Percentiles rank a stretch among this genome's conserved stretches.
Evolutionary conservation across 257 asterid genomes (phyloP).

Genomic region (Jacaranda mimosifolia): DNA sequence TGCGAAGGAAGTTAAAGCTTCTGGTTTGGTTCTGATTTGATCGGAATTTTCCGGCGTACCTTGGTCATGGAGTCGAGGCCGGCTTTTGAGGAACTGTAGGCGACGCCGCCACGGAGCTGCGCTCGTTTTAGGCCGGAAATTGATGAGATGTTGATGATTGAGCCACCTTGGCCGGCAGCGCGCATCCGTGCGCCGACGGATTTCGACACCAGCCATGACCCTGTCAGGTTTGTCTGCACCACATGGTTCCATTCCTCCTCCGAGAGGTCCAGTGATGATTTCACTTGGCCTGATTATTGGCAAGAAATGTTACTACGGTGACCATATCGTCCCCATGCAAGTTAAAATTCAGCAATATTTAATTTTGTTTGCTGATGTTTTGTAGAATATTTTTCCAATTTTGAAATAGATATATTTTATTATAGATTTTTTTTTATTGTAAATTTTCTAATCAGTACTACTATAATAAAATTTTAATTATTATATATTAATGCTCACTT

Average conservation of each 20-base stretch:
- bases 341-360: too few species aligned
- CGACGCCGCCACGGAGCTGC: not conserved
- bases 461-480: too few species aligned
- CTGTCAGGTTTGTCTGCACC: constrained; percentile 33
- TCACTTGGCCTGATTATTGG: constrained; percentile 21
- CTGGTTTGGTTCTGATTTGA: too few species aligned
- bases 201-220: constrained; percentile 39
- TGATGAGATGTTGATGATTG: constrained; percentile 37
- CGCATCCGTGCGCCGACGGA: constrained; percentile 28
- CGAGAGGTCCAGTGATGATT: not conserved
- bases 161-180: constrained; percentile 21
- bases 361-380: too few species aligned
- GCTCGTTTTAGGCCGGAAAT: constrained; percentile 23
- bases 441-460: too few species aligned
- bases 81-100: constrained; percentile 33
- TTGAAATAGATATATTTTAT: too few species aligned
- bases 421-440: too few species aligned
- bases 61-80: constrained; percentile 31
- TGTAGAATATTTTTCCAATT: too few species aligned
- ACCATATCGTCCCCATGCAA: too few species aligned
- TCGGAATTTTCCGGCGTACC: not conserved
- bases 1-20: too few species aligned
- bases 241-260: constrained; percentile 34
- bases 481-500: too few species aligned
- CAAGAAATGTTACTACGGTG: not conserved